Evolutionary conservation across 495 filamentous ascomycete genomes (phyloP), one percentile per base, ranked within the genome.

Genomic region (Penicillium parvum): DNA sequence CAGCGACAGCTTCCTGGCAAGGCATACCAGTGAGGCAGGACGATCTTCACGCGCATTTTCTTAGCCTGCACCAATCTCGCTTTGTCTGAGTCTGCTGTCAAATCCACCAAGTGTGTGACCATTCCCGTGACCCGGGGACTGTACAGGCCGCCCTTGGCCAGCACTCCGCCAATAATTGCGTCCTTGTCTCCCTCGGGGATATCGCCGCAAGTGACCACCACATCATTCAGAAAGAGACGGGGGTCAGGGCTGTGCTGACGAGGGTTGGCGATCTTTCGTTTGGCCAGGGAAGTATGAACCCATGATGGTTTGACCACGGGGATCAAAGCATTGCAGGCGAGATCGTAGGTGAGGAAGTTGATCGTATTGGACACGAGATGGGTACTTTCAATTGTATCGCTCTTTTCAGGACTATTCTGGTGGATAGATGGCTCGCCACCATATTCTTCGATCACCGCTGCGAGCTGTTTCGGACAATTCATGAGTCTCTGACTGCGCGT

Each of bases 11-110:
- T 16, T 1, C 21, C 2, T 17, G 16, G 4, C 10, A 15, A 32
- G 22, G 39, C 73, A 52, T 73, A 89, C 92, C 94, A 97, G 58
- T 99, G 94, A 20, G 94, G 94, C 36, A 97, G 72, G n/a, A 98
- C 86, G 42, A 94, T 83, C 61, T 88, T 90, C 64, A 75, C 75
- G 29, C 77, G 79, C 16, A 86, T 63, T 27, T 74, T 79, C 62
- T 82, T 95, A 0, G 66, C 63, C 27, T 67, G 21, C 0, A 82
- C 83, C 26, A 81, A 55, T 45, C 73, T 63, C 47, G 88, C 90
- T 63, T 89, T 92, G 2, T 79, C 73, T 26, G 84, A 69, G 7
- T 90, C 84, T 59, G 84, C 66, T 3, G 82, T 84, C 52, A 96
- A 64, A 5, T 94, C 89, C 23, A 95, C 88, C 46, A 97, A 73